A percentile compares a stretch with the other conserved stretches of the same genome.
Evolutionary conservation across 2,329 filamentous ascomycete species (phyloP).

Genomic region (Ophiostoma perfectum): DNA sequence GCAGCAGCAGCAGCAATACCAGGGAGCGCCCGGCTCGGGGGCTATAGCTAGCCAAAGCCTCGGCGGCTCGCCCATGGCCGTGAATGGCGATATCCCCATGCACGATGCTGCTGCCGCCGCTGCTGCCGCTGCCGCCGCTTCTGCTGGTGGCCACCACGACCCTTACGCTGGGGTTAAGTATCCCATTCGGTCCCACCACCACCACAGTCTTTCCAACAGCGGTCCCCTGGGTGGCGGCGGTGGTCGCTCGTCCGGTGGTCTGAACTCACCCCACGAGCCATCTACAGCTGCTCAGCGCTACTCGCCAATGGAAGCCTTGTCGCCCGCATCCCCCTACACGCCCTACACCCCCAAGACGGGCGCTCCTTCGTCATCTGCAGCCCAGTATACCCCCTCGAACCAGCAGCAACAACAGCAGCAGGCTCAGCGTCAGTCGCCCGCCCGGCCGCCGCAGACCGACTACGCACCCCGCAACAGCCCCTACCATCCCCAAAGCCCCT

Average conservation of each 20-base stretch:
- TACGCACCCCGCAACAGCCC: slow-evolving; percentile 42
- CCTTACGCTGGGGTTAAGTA: slow-evolving; percentile 84
- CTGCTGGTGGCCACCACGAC: slow-evolving; percentile 45
- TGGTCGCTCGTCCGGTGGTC: slow-evolving; percentile 41
- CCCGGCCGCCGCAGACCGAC: slow-evolving; percentile 51
- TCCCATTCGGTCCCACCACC: slow-evolving; percentile 70
- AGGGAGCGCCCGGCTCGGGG: slow-evolving; percentile 16
- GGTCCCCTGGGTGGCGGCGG: slow-evolving; percentile 30
- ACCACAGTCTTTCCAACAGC: slow-evolving; percentile 59
- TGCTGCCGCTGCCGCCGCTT: slow-evolving; percentile 1
- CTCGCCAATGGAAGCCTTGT: slow-evolving; percentile 88
- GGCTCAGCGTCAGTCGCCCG: slow-evolving; percentile 68
- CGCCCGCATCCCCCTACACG: slow-evolving; percentile 71
- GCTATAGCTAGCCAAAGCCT: slow-evolving; percentile 37
- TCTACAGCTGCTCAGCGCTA: slow-evolving; percentile 85
- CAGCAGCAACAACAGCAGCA: slow-evolving; percentile 22
- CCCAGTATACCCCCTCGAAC: slow-evolving; percentile 18
- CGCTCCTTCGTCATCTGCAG: slow-evolving; percentile 41
- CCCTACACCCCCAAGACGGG: slow-evolving; percentile 58
- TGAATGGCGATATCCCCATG: slow-evolving; percentile 73
- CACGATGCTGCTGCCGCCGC: slow-evolving; percentile 56
- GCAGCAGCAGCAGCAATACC: slow-evolving; percentile 28
- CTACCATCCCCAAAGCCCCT: slow-evolving; percentile 45
- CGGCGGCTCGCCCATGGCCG: slow-evolving; percentile 51
- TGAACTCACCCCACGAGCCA: slow-evolving; percentile 70